These are phyloP conservation scores for Xylaria polymorpha DNA, from an alignment of 2,329 filamentous ascomycete species.

Conservation along the genomic window DNA sequence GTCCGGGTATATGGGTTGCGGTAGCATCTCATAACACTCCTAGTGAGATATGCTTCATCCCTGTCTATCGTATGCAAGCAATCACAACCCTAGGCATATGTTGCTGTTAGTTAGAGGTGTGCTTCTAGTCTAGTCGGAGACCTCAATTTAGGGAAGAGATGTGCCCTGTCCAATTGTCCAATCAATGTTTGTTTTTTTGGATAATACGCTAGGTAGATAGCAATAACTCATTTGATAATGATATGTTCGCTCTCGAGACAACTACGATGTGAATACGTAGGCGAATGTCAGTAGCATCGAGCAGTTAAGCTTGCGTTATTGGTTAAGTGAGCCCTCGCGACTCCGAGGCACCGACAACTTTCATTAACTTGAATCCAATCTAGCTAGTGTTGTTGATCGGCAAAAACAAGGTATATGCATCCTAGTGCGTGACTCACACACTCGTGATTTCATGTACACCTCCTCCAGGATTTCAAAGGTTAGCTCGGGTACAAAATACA, in stretches of 20 bases:
- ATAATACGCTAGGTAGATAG: not conserved
- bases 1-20: no score
- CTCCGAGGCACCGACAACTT: not conserved
- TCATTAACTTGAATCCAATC: not conserved
- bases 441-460: not conserved
- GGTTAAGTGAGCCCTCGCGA: not conserved
- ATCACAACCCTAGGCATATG: no score
- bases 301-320: not conserved
- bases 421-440: conserved; percentile 1
- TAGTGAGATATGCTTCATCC: no score
- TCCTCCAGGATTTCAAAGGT: no score
- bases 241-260: not conserved
- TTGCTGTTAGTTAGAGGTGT: no score
- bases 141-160: not conserved
- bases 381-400: not conserved
- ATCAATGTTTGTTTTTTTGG: not conserved
- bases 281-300: no score
- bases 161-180: not conserved
- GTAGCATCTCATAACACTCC: no score
- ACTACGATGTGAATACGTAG: not conserved
- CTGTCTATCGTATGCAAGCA: no score
- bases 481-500: no score
- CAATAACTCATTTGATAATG: not conserved
- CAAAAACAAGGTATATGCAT: not conserved
- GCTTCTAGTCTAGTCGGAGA: not conserved